Percentiles rank a stretch among this genome's conserved stretches.
Conservation (phyloP, 2,329 filamentous ascomycete genomes). For the Neopestalotiopsis clavispora region DNA sequence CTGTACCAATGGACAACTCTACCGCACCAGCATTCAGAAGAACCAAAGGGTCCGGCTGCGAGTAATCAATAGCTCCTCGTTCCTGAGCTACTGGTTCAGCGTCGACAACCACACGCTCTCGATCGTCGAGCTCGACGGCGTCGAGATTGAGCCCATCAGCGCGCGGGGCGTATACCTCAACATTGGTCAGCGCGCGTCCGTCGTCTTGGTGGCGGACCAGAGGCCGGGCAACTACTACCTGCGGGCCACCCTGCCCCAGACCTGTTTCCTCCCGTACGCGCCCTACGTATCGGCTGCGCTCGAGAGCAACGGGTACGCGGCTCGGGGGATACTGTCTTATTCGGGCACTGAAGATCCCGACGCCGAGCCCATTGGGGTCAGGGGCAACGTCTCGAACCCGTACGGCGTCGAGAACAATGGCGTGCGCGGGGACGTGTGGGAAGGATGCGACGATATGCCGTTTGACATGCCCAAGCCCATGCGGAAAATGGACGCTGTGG, state of each 20-base stretch:
- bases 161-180: slow-evolving; percentile 43
- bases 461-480: slow-evolving; percentile 39
- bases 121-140: slow-evolving; percentile 46
- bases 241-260: slow-evolving; percentile 38
- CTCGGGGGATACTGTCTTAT: slow-evolving; percentile 37
- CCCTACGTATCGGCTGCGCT: slow-evolving; percentile 37
- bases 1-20: slow-evolving; percentile 38
- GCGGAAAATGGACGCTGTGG: slow-evolving; percentile 33
- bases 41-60: slow-evolving; percentile 38
- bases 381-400: slow-evolving; percentile 35
- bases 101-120: slow-evolving; percentile 43
- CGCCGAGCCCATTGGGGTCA: slow-evolving; percentile 25
- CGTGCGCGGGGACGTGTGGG: slow-evolving; percentile 34
- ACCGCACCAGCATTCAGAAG: slow-evolving; percentile 35
- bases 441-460: slow-evolving; percentile 40
- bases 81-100: slow-evolving; percentile 43
- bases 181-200: slow-evolving; percentile 43
- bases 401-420: slow-evolving; percentile 36
- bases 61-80: slow-evolving; percentile 45
- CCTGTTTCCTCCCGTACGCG: slow-evolving; percentile 40
- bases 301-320: slow-evolving; percentile 32
- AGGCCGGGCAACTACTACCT: slow-evolving; percentile 39
- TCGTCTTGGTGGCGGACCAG: slow-evolving; percentile 40
- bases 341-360: slow-evolving; percentile 22
- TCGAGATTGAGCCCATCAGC: slow-evolving; percentile 41